Conservation (phyloP, 495 filamentous ascomycete species). For the Pseudotulostoma volvatum region DNA sequence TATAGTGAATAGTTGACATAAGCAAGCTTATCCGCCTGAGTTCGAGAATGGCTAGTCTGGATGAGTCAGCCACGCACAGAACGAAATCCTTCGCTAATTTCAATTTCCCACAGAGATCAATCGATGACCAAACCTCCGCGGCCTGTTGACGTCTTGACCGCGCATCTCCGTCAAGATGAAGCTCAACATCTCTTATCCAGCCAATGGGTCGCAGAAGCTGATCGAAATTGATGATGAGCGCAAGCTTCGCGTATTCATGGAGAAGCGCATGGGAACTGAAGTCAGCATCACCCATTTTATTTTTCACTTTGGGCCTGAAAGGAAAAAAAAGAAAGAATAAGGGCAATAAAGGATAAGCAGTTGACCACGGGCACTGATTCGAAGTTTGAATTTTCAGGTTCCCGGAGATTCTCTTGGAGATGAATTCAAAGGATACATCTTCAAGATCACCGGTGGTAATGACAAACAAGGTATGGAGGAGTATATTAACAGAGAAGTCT, state of each 20-base stretch:
- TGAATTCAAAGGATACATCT: constrained; percentile 94
- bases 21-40: too few relatives aligned
- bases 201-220: constrained; percentile 98
- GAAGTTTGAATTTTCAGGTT: constrained; percentile 22
- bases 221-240: constrained; percentile 98
- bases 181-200: constrained; percentile 96
- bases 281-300: constrained; percentile 33
- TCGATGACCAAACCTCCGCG: too few relatives aligned
- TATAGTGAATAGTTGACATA: too few relatives aligned
- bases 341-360: constrained; percentile 16
- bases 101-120: constrained; percentile 18
- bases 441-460: constrained; percentile 95
- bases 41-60: constrained; percentile 11
- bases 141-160: constrained; percentile 40
- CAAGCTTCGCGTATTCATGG: constrained; percentile 72
- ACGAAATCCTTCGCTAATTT: constrained; percentile 11
- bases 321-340: constrained; percentile 4
- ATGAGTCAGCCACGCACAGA: constrained; percentile 14
- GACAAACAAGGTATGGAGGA: constrained; percentile 91
- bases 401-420: constrained; percentile 83
- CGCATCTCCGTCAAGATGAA: constrained; percentile 51
- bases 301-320: constrained; percentile 8
- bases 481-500: too few relatives aligned
- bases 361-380: constrained; percentile 17
- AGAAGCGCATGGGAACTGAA: constrained; percentile 94